A percentile compares a stretch with the other conserved stretches of the same genome.
Evolutionary conservation across 495 filamentous ascomycete genomes (phyloP).

Genomic region (Aspergillus coremiiformis): DNA sequence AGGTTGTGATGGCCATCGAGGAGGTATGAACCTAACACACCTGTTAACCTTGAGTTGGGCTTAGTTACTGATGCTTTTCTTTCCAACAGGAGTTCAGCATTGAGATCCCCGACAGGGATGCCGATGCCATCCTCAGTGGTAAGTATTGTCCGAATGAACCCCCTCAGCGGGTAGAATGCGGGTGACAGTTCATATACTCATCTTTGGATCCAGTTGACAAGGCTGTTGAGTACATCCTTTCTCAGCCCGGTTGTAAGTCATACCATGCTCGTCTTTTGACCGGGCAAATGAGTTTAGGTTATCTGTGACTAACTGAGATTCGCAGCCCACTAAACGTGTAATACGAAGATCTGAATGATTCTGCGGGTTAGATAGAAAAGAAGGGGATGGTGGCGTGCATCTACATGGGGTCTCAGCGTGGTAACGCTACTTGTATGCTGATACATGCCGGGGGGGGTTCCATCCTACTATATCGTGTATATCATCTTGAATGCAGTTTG

Average conservation of each 20-base stretch:
- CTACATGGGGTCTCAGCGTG: constrained; percentile 15
- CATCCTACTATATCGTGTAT: constrained; percentile 40
- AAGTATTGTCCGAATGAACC: constrained; percentile 35
- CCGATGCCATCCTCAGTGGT: constrained; percentile 94
- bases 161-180: not conserved
- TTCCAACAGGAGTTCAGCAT: constrained; percentile 89
- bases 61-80: constrained; percentile 19
- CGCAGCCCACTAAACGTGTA: constrained; percentile 39
- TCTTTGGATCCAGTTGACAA: constrained; percentile 65
- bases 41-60: not conserved
- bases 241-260: constrained; percentile 76
- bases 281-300: not conserved
- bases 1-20: constrained; percentile 99
- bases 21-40: constrained; percentile 58
- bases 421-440: constrained; percentile 34
- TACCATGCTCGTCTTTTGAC: not conserved
- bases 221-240: constrained; percentile 90
- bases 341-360: constrained; percentile 23
- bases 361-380: constrained; percentile 35
- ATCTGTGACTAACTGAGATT: constrained; percentile 12
- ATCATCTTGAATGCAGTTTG: constrained; percentile 43
- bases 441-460: constrained; percentile 36
- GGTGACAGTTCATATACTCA: constrained; percentile 10
- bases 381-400: constrained; percentile 30
- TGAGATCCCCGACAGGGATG: constrained; percentile 99